Evolutionary conservation across 106 monocot genomes (phyloP), one percentile per base, ranked within the genome.

Genomic region (Xerophyta viscosa): DNA sequence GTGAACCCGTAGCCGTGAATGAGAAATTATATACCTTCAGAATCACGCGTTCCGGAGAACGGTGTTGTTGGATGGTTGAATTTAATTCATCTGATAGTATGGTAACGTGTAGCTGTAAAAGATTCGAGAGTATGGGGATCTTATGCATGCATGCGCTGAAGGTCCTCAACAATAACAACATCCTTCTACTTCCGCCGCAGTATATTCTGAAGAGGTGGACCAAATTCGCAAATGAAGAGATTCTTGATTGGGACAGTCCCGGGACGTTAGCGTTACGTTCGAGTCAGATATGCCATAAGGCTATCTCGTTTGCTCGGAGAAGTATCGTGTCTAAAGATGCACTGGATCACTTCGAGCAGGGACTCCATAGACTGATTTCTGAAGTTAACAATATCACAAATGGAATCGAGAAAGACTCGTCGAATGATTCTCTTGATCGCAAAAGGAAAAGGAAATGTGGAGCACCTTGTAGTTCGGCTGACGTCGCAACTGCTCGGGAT

Each of bases 201-300:
- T 67, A 67, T 13, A 51, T 67, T 48, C 4, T 67, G 50, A 67
- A 58, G 44, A 58, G 67, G 50, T 67, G 67, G 67, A 67, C 67
- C 28, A 67, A 58, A 20, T 58, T 18, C 42, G 67, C 67, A 20
- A 67, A 58, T 21, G 50, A 58, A 48, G 58, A 37, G n/a, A 6
- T n/a, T 0, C 10, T 25, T 3, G 58, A n/a, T 17, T 57, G 33
- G 18, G 18, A 29, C 23, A 14, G 1, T 50, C 50, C 20, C 33
- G 23, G 25, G 24, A n/a, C 46, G 21, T 66, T 66, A 22, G 11
- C 31, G 8, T 33, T 66, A 6, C 29, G 44, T 2, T 66, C 54
- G 25, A 66, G 24, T 8, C 56, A 17, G 29, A 44, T 66, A 30
- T 56, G 43, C 26, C 54, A 20, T 4, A 66, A 56, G 56, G 45